Base-by-base conservation (phyloP, 805 yeast genomes). In the Metschnikowia noctiluminum region DNA sequence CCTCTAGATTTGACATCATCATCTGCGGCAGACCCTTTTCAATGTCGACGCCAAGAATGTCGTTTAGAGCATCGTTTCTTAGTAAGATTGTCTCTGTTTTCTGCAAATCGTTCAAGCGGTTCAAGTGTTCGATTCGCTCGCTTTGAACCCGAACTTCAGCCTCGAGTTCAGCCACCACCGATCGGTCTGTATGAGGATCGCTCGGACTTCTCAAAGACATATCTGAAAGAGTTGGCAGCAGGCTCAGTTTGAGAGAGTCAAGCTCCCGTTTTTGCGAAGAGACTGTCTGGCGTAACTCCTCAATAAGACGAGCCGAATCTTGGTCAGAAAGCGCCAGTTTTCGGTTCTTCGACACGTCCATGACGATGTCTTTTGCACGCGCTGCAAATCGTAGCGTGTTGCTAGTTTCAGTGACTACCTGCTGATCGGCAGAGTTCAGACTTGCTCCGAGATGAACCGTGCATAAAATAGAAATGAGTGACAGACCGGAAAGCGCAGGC, bases 301-400 rank as follows among this genome's bases (percentile, higher is more conserved):
- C 81, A 14, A 88, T 78, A 10, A 81, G 62, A 26, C 51, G 58
- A 42, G 70, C 77, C 40, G 78, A 79, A 15, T 74, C 77, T 13
- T 36, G 43, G 12, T 16, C 13, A 76, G 83, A 1, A 62, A 2
- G 67, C 61, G 36, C 65, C 59, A 59, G 42, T 28, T 62, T 53
- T 55, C 75, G 79, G 56, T 77, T 76, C 50, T 78, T 78, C 45
- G 78, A 78, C 6, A 88, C 96, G 46, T 75, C 77, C 58, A 91
- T 76, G 11, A 82, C 75, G 43, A 94, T 82, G 63, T 92, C 89
- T 60, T 90, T 91, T 1, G 98, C 97, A 51, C 97, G 74, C 0
- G 96, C 87, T 0, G 97, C 98, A 70, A 94, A 94, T 45, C 98
- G 70, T 27, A 94, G 72, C 0, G 98, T 91, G 62, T 89, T 89